Base-by-base conservation (phyloP, 2,329 filamentous ascomycete genomes). In the Scytalidium sp. region DNA sequence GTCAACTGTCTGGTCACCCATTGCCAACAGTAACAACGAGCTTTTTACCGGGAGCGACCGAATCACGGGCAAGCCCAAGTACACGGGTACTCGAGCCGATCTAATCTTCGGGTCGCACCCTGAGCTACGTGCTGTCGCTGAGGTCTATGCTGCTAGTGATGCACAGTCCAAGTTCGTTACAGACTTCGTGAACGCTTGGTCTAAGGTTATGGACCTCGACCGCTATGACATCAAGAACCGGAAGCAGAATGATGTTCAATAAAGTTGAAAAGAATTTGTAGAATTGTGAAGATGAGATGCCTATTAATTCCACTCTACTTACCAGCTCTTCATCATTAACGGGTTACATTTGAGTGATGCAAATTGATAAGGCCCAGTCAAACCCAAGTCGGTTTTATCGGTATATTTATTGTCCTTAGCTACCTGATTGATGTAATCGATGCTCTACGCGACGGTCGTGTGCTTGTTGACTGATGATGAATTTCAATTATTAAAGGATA, bases 141-240 rank as follows among this genome's bases (percentile, higher is more conserved):
- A 84, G 67, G 71, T 82, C 2, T 84, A 83, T 59, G 79, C 69
- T 36, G 66, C 69, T 49, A 58, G 67, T 2, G 79, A 78, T 55
- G 71, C 68, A 25, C 59, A 75, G 50, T 70, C 75, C 43, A 78
- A 77, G 68, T 78, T 83, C 51, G 71, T 75, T 43, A 73, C 73
- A 62, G 79, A 83, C 67, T 84, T 84, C 61, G 72, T 80, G 10
- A 64, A 68, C 20, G 78, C 76, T 17, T 83, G 79, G 80, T 68
- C 71, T 51, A 84, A 84, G 76, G 74, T 84, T 19, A 80, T 80
- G 76, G 76, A 78, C 55, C 61, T 78, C 56, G 80, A 84, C 60
- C 75, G 80, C 40, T 84, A 74, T 59, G 80, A 83, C 55, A 52
- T 76, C 6, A 58, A 55, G 49, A 27, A 36, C 21, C 17, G 4